Evolutionary conservation across 2,329 filamentous ascomycete genomes (phyloP), one percentile per base, ranked within the genome.

Genomic region (Scedosporium aurantiacum): DNA sequence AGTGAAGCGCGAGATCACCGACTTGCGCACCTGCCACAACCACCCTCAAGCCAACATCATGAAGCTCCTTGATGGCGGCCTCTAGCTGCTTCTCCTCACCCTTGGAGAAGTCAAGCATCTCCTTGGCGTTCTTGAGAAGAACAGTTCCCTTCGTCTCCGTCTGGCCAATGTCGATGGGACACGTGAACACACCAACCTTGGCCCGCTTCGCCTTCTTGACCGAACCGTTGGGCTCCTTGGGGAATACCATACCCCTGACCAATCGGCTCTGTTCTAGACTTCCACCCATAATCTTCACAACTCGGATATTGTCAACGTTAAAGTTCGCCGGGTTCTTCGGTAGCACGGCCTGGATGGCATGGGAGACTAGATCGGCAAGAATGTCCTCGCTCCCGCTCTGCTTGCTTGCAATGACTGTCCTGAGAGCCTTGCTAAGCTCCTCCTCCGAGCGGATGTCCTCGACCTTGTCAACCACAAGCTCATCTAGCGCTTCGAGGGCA

Each of bases 231-330:
- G 94, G 94, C 76, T 96, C 90, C 72, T 95, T 89, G 69, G 91
- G 88, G 73, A 99, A 97, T 60, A 99, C 95, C 94, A 99, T 99
- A 67, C 94, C 94, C 81, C 90, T 95, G 63, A 99, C 88, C 14
- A 99, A 93, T 67, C 85, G 87, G 74, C 91, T 96, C 79, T 99
- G 92, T 70, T 95, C 90, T 71, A 99, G 79, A 73, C 89, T 91
- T 66, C 94, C 93, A 68, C 94, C 94, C 93, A 99, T 97, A 70
- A 99, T 99, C 83, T 99, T 99, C 69, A 99, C 95, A 63, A 99
- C 95, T 63, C 94, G 90, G 69, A 99, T 88, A 75, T 99, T 99
- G 80, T 99, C 94, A 66, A 99, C 91, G 76, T 97, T 99, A 83
- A 99, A 99, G 78, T 95, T 92, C 73, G 82, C 78, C 23, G 94